Conservation (phyloP, 768 basidiomycete genomes). For the Dendrothele bispora region DNA sequence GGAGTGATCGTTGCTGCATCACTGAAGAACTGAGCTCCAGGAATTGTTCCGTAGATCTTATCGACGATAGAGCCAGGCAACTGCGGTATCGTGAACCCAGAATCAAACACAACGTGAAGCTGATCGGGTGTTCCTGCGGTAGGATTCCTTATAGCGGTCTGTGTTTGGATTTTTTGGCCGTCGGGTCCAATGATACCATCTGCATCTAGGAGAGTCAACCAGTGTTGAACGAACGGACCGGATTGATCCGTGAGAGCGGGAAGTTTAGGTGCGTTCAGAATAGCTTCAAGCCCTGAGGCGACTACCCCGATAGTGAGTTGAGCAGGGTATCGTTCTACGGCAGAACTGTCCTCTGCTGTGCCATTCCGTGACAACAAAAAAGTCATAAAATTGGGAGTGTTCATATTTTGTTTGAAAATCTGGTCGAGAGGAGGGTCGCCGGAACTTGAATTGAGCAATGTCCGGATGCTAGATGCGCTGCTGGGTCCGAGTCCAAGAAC, state of each 20-base stretch:
- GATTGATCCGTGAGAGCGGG: slow-evolving; percentile 13
- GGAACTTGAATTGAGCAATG: slow-evolving; percentile 4
- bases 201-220: slow-evolving; percentile 13
- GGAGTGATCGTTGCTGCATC: not conserved
- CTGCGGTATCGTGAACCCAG: slow-evolving; percentile 18
- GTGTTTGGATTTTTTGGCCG: slow-evolving; percentile 14
- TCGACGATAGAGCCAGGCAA: slow-evolving; percentile 16
- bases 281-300: slow-evolving; percentile 15
- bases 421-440: slow-evolving; percentile 20
- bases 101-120: slow-evolving; percentile 17
- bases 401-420: slow-evolving; percentile 21
- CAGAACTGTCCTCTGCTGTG: too few species aligned
- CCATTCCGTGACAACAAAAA: slow-evolving; percentile 15
- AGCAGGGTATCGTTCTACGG: slow-evolving; percentile 9
- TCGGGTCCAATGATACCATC: slow-evolving; percentile 23
- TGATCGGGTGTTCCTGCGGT: slow-evolving; percentile 11
- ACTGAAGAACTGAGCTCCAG: slow-evolving; percentile 16
- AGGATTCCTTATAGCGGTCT: slow-evolving; percentile 11
- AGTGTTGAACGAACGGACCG: slow-evolving; percentile 15
- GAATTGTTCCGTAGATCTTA: slow-evolving; percentile 21
- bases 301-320: slow-evolving; percentile 21
- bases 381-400: slow-evolving; percentile 22
- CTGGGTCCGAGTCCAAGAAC: slow-evolving; percentile 23
- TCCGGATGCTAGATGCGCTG: slow-evolving; percentile 15
- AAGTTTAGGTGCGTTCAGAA: slow-evolving; percentile 16